These are phyloP conservation scores for Solanum hybrid DNA, from an alignment of 305 asterid genomes.

Conservation along the genomic window DNA sequence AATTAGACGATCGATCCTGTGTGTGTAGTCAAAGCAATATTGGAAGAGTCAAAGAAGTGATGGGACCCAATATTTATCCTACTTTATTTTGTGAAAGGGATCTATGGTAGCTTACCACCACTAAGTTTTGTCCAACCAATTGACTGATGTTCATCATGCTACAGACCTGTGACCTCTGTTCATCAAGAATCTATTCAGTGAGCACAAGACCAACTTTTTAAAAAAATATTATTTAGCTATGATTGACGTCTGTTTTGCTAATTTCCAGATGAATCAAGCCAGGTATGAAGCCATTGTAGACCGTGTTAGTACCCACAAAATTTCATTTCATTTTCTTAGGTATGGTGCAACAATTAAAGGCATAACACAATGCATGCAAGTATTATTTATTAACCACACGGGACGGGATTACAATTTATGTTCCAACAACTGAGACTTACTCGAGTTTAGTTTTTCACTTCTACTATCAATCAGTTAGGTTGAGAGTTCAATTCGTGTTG, in stretches of 20 bases:
- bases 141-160: conserved; percentile 4
- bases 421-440: not conserved
- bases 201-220: not conserved
- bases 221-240: not conserved
- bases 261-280: not conserved
- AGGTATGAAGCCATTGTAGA: not conserved
- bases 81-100: conserved; percentile 5
- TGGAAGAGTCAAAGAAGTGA: not conserved
- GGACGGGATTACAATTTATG: not conserved
- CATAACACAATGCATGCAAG: not conserved
- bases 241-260: not conserved
- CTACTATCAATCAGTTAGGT: not conserved
- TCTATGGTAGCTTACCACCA: conserved; percentile 21
- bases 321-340: not conserved
- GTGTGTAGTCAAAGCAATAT: not conserved
- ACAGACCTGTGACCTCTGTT: not conserved
- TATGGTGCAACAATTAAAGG: not conserved
- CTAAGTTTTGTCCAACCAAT: conserved; percentile 23
- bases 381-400: not conserved
- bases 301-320: not conserved
- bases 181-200: not conserved
- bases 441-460: not conserved
- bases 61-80: not conserved
- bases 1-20: not conserved
- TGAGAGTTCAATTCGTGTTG: not conserved